phyloP scores from a whole-genome alignment of 306 rosid species.

The Abrus precatorius region DNA sequence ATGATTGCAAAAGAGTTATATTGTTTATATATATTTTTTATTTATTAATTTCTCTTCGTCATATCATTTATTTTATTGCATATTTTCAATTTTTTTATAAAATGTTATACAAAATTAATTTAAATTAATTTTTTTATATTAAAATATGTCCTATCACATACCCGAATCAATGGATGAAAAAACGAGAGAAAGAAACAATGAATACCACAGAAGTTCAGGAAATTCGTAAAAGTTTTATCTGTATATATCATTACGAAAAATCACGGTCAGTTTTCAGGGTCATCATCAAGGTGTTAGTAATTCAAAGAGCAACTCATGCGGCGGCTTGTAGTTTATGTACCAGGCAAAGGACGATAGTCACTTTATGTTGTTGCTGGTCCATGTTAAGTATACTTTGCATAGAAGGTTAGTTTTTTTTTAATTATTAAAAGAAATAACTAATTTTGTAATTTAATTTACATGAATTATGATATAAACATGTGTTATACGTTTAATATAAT shows the following conservation, averaged over 20 bases:
- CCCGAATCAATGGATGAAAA: not conserved
- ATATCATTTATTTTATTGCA: too few species aligned
- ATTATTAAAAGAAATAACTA: not conserved
- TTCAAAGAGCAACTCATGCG: slow-evolving; percentile 46
- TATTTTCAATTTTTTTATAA: too few species aligned
- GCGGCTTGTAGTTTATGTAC: slow-evolving; percentile 62
- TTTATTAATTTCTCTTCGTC: too few species aligned
- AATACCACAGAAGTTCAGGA: not conserved
- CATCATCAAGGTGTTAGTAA: too few species aligned
- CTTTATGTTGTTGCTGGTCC: slow-evolving; percentile 51
- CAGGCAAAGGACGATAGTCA: slow-evolving; percentile 56
- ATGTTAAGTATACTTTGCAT: slow-evolving; percentile 24
- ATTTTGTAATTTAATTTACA: not conserved
- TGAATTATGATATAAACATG: not conserved
- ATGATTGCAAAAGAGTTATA: not conserved
- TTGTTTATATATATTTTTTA: too few species aligned
- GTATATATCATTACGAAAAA: not conserved
- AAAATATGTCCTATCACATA: not conserved
- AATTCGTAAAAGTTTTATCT: not conserved
- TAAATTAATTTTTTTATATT: too few species aligned
- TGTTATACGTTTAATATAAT: not conserved
- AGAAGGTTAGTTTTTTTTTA: slow-evolving; percentile 26
- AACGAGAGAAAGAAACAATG: not conserved
- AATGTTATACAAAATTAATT: too few species aligned
- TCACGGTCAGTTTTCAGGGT: too few species aligned